These are phyloP conservation scores for Ceratobasidium papillatum DNA, from an alignment of 1,284 basidiomycete species.

Conservation along the genomic window DNA sequence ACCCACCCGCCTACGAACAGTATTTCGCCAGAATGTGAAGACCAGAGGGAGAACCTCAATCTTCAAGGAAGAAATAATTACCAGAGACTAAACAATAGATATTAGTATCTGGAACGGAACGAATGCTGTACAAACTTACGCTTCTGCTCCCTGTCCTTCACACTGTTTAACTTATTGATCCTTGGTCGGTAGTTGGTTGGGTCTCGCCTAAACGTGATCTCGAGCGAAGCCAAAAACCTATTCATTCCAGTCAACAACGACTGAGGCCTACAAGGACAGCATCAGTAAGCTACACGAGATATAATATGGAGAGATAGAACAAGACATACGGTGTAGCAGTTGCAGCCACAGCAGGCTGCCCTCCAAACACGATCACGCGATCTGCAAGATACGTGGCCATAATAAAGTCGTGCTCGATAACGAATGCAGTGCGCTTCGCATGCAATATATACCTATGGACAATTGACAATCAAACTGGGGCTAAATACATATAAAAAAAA, in stretches of 20 bases:
- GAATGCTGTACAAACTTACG: slow-evolving; percentile 57
- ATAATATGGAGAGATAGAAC: slow-evolving; percentile 43
- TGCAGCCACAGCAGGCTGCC: slow-evolving; percentile 80
- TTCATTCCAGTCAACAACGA: slow-evolving; percentile 89
- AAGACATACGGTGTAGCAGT: slow-evolving; percentile 81
- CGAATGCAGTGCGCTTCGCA: slow-evolving; percentile 94
- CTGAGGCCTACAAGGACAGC: slow-evolving; percentile 66
- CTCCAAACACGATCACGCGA: slow-evolving; percentile 95
- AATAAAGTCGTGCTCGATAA: slow-evolving; percentile 98
- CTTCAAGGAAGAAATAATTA: slow-evolving; percentile 92
- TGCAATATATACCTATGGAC: slow-evolving; percentile 81
- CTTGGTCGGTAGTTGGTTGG: slow-evolving; percentile 93
- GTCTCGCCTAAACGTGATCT: slow-evolving; percentile 96
- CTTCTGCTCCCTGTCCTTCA: slow-evolving; percentile 96
- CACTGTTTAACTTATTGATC: slow-evolving; percentile 92
- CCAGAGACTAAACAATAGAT: slow-evolving; percentile 63
- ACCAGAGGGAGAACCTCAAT: slow-evolving; percentile 53
- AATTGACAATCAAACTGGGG: slow-evolving; percentile 39
- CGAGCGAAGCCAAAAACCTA: slow-evolving; percentile 88
- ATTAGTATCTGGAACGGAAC: background rate
- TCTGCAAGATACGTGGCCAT: slow-evolving; percentile 98
- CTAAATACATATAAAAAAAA: slow-evolving; percentile 1
- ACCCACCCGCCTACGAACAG: slow-evolving; percentile 25
- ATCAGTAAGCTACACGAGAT: slow-evolving; percentile 39
- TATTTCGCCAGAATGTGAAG: slow-evolving; percentile 4